Evolutionary conservation across 306 rosid genomes (phyloP).

Genomic region (Citrullus mucosospermus): DNA sequence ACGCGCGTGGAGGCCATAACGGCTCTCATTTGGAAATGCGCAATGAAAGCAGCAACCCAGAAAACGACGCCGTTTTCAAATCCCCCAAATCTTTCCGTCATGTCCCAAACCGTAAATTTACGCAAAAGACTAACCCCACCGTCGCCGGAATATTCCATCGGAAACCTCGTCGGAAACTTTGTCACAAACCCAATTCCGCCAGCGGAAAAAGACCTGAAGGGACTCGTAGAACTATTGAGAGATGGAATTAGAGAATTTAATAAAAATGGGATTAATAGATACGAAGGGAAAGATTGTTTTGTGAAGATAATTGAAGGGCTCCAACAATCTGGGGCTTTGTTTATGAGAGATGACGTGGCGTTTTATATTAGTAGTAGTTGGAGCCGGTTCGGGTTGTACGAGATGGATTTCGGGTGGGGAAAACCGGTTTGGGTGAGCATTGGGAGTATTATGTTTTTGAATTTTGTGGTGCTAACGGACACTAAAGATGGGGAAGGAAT

Average conservation of each 20-base stretch:
- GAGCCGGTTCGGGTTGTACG: constrained; percentile 16
- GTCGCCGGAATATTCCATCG: constrained; percentile 14
- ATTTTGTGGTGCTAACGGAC: constrained; percentile 9
- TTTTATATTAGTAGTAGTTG: constrained; percentile 2
- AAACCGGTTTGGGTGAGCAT: constrained; percentile 21
- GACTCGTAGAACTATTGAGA: not conserved
- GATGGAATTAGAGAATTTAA: not conserved
- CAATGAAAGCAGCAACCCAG: constrained; percentile 15
- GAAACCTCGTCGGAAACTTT: constrained; percentile 25
- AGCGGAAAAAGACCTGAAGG: not conserved
- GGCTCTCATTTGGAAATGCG: constrained; percentile 35
- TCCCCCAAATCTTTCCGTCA: constrained; percentile 6
- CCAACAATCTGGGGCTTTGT: not conserved
- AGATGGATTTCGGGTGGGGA: constrained; percentile 22
- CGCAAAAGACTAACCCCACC: constrained; percentile 15
- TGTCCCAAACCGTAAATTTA: constrained; percentile 23
- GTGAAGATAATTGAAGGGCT: not conserved
- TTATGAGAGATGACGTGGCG: not conserved
- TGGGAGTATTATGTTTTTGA: not conserved
- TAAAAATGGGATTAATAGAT: not conserved
- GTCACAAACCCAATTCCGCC: not conserved
- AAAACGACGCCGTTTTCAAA: not conserved
- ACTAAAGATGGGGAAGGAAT: constrained; percentile 17
- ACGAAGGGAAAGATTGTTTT: not conserved
- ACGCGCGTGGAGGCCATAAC: constrained; percentile 27